phyloP scores from a whole-genome alignment of 768 basidiomycete species.

The Coprinopsis cinerea region DNA sequence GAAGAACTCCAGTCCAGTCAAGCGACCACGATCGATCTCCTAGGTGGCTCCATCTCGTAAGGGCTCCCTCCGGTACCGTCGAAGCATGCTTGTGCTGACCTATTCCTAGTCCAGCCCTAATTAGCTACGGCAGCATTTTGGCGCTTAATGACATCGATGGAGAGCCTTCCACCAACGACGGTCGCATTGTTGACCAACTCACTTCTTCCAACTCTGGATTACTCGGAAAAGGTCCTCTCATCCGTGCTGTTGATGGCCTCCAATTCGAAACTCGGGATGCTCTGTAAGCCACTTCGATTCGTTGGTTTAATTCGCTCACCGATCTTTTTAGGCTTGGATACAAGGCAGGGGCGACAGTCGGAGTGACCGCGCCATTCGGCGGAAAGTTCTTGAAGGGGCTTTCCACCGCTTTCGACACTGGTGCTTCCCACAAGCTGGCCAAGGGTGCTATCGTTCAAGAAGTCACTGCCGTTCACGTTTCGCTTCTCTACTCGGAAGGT shows the following conservation, averaged over 20 bases:
- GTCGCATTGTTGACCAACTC: slow-evolving; percentile 44
- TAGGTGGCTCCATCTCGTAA: slow-evolving; percentile 59
- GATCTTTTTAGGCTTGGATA: slow-evolving; percentile 48
- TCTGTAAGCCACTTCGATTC: slow-evolving; percentile 20
- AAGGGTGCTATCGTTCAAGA: slow-evolving; percentile 56
- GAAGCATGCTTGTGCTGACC: slow-evolving; percentile 5
- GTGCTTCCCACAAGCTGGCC: slow-evolving; percentile 49
- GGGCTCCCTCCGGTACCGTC: slow-evolving; percentile 21
- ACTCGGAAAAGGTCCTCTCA: slow-evolving; percentile 34
- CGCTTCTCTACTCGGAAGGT: slow-evolving; percentile 36
- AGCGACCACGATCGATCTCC: slow-evolving; percentile 43
- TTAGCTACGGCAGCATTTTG: slow-evolving; percentile 55
- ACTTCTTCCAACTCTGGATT: slow-evolving; percentile 33
- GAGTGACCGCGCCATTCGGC: slow-evolving; percentile 49
- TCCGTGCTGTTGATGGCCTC: slow-evolving; percentile 67
- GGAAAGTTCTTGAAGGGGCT: slow-evolving; percentile 50
- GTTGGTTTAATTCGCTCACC: background rate
- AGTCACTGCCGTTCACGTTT: slow-evolving; percentile 55
- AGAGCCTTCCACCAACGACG: slow-evolving; percentile 58
- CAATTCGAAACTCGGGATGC: slow-evolving; percentile 60
- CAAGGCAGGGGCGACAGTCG: slow-evolving; percentile 56
- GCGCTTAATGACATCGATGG: slow-evolving; percentile 60
- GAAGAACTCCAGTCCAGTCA: slow-evolving; percentile 10
- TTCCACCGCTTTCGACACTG: slow-evolving; percentile 52
- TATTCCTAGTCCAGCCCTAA: slow-evolving; percentile 50